A percentile compares a stretch with the other conserved stretches of the same genome.
Conservation (phyloP, 371 early-diverging fungal genomes). For the Circinella umbellata region DNA sequence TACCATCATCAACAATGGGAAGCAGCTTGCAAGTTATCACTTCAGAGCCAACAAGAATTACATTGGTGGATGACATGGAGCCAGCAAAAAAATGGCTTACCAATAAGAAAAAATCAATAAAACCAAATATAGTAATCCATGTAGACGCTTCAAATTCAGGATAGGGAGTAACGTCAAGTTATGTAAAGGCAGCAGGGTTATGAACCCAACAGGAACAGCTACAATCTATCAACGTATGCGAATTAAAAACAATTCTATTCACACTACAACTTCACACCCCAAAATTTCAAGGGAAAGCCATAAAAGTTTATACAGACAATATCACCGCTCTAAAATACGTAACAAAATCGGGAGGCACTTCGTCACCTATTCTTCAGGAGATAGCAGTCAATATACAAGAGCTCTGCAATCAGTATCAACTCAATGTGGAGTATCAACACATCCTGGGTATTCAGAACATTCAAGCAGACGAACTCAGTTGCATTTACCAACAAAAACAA, state of each 20-base stretch:
- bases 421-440: neutral
- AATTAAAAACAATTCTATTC: constrained; percentile 25
- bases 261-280: constrained; percentile 18
- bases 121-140: too few species aligned
- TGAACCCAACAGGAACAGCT: constrained; percentile 20
- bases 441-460: neutral
- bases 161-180: too few species aligned
- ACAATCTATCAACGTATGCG: constrained; percentile 27
- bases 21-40: neutral
- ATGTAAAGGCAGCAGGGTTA: constrained; percentile 10
- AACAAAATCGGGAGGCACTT: constrained; percentile 24
- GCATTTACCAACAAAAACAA: neutral
- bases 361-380: constrained; percentile 13
- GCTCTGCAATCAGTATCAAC: neutral
- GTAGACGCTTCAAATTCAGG: too few species aligned
- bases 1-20: constrained; percentile 15
- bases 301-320: constrained; percentile 25
- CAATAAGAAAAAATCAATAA: too few species aligned
- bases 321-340: constrained; percentile 27
- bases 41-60: neutral
- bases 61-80: too few species aligned
- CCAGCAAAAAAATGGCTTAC: too few species aligned
- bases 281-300: constrained; percentile 12
- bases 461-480: neutral
- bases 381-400: constrained; percentile 14